Conservation (phyloP, 352 stramenopile genomes). For the Thraustochytrium sp. region DNA sequence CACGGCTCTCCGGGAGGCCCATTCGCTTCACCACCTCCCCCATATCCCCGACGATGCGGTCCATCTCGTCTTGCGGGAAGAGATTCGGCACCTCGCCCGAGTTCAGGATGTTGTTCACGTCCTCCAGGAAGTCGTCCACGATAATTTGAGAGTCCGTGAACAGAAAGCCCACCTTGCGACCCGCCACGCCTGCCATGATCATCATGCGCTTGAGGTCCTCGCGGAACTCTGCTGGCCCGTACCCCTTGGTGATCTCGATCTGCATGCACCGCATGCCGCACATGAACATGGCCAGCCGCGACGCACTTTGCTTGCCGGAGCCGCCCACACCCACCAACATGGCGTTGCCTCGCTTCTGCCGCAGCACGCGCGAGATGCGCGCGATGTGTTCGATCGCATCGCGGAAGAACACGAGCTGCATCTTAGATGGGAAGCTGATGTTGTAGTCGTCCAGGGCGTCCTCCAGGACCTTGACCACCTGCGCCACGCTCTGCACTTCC, state of each 20-base stretch:
- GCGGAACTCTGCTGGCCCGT: slow-evolving; percentile 76
- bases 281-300: slow-evolving; percentile 79
- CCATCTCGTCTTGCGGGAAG: slow-evolving; percentile 83
- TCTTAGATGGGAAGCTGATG: slow-evolving; percentile 79
- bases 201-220: slow-evolving; percentile 88
- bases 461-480: slow-evolving; percentile 71
- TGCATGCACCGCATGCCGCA: slow-evolving; percentile 77
- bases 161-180: slow-evolving; percentile 67
- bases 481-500: slow-evolving; percentile 32
- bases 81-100: slow-evolving; percentile 88
- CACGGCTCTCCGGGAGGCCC: slow-evolving; percentile 75
- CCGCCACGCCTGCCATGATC: slow-evolving; percentile 76
- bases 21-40: slow-evolving; percentile 71
- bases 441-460: slow-evolving; percentile 90
- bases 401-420: slow-evolving; percentile 90
- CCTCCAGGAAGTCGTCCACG: slow-evolving; percentile 86
- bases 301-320: slow-evolving; percentile 83
- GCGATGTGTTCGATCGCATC: slow-evolving; percentile 81
- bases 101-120: slow-evolving; percentile 93
- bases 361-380: slow-evolving; percentile 75
- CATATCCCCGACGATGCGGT: slow-evolving; percentile 83
- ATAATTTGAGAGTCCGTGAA: slow-evolving; percentile 92
- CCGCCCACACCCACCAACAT: slow-evolving; percentile 91
- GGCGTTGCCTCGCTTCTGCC: slow-evolving; percentile 83
- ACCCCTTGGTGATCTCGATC: slow-evolving; percentile 84